Base-by-base conservation (phyloP, 495 filamentous ascomycete species). In the Penicillium turbatum region DNA sequence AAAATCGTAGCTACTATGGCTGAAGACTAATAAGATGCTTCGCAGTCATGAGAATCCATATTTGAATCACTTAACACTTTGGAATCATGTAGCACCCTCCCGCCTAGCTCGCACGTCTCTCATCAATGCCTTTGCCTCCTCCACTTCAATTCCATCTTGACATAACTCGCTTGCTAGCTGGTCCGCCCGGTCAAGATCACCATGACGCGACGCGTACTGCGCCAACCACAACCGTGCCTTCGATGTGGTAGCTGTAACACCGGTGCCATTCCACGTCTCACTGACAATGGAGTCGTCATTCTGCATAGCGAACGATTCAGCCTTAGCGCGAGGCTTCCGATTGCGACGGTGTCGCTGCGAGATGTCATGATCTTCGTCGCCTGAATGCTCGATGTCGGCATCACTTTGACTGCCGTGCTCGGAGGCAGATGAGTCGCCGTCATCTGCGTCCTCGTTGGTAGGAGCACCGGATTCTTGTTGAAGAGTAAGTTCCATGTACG, bases 141-240 rank as follows among this genome's bases (percentile, higher is more conserved):
- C 95, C 13, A 99, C 90, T 71, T 99, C 95, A 24, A 91, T 84
- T 1, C 95, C 95, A 73, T 99, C 95, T 68, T 97, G 89, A 68
- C 91, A 97, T 32, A 97, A 75, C 66, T 97, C 92, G 47, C 82
- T 88, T 3, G 90, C 92, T 13, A 96, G 72, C 56, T 90, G 86
- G 70, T 87, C 87, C 13, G 90, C 89, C 42, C 86, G 80, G 5
- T 74, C 74, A 51, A 88, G 86, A 61, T 92, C 87, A 26, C 86
- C 87, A 19, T 79, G 76, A 17, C 78, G 74, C 74, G 93, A 87
- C 16, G 89, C 85, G 74, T 83, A 87, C 60, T 83, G 81, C 19
- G 93, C 92, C 34, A 99, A 81, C 95, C 95, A 97, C 80, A 97
- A 84, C 8, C 95, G 76, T 11, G 95, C 95, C 65, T 90, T 92